phyloP scores from a whole-genome alignment of 2,329 filamentous ascomycete species.

The Helotiales sp. region DNA sequence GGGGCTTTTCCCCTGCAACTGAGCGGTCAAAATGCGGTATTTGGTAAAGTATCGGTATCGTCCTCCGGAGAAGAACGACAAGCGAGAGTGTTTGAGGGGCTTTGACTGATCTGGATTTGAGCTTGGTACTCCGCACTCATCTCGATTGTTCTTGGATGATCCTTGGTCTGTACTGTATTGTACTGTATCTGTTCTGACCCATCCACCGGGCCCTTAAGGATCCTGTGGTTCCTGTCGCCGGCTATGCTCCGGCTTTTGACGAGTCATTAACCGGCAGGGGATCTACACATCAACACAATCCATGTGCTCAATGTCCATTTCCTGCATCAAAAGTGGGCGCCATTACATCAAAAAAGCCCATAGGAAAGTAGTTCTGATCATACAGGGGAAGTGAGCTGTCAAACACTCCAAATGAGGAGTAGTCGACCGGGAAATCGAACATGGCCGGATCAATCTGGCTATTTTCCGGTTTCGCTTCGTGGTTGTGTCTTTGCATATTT shows the following conservation, averaged over 20 bases:
- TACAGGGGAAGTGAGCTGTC: slow-evolving; percentile 32
- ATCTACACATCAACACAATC: neutral
- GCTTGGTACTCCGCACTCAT: neutral
- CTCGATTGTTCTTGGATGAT: neutral
- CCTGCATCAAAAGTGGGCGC: slow-evolving; percentile 12
- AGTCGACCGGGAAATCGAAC: neutral
- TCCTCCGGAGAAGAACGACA: too few relatives aligned
- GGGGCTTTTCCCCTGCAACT: too few relatives aligned
- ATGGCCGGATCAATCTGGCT: neutral
- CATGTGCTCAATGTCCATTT: neutral
- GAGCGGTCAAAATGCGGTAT: too few relatives aligned
- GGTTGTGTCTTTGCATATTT: neutral
- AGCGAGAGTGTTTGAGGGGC: too few relatives aligned
- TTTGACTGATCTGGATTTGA: too few relatives aligned
- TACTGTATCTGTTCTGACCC: too few relatives aligned
- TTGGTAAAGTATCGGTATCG: too few relatives aligned
- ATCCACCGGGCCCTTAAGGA: too few relatives aligned
- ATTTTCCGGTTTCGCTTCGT: neutral
- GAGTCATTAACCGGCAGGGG: neutral
- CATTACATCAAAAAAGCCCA: slow-evolving; percentile 35
- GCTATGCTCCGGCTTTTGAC: neutral
- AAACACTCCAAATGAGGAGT: slow-evolving; percentile 34
- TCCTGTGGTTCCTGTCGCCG: too few relatives aligned
- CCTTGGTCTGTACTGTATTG: too few relatives aligned
- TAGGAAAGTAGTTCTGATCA: slow-evolving; percentile 33